These are phyloP conservation scores for Parascedosporium putredinis DNA, from an alignment of 2,329 filamentous ascomycete species.

Conservation along the genomic window DNA sequence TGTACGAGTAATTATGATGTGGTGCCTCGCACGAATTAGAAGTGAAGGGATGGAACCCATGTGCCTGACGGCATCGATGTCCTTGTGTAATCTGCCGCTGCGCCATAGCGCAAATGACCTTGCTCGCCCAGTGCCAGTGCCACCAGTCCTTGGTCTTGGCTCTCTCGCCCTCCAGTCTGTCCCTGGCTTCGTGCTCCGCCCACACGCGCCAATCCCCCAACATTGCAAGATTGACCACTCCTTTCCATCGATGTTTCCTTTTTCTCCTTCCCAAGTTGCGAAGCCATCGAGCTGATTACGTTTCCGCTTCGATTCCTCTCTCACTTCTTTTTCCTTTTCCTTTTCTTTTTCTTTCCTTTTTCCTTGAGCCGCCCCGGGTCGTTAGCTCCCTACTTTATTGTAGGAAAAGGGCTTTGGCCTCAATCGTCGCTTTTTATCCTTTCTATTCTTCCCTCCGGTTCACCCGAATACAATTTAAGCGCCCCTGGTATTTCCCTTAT, in stretches of 20 bases:
- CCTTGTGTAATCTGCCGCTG: background rate
- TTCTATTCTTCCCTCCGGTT: background rate
- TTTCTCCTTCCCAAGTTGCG: background rate
- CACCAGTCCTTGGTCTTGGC: too few relatives aligned
- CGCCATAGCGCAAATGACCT: background rate
- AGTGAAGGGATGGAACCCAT: too few relatives aligned
- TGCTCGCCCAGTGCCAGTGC: too few relatives aligned
- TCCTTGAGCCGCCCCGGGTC: slow-evolving; percentile 10
- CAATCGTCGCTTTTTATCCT: background rate
- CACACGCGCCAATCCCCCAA: too few relatives aligned
- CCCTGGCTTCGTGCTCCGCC: too few relatives aligned
- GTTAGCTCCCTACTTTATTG: slow-evolving; percentile 1
- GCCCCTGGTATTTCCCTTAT: background rate
- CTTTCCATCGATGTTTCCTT: too few relatives aligned
- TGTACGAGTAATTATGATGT: too few relatives aligned
- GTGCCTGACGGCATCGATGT: background rate
- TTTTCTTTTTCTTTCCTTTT: slow-evolving; percentile 14
- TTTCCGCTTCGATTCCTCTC: slow-evolving; percentile 4
- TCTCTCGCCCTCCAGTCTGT: too few relatives aligned
- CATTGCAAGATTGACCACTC: too few relatives aligned
- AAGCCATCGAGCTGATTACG: background rate
- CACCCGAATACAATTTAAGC: background rate
- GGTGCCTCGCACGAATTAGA: too few relatives aligned
- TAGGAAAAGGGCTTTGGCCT: background rate
- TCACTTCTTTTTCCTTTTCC: background rate